phyloP scores from a whole-genome alignment of 2,329 filamentous ascomycete genomes.

The Sclerotinia glacialis region DNA sequence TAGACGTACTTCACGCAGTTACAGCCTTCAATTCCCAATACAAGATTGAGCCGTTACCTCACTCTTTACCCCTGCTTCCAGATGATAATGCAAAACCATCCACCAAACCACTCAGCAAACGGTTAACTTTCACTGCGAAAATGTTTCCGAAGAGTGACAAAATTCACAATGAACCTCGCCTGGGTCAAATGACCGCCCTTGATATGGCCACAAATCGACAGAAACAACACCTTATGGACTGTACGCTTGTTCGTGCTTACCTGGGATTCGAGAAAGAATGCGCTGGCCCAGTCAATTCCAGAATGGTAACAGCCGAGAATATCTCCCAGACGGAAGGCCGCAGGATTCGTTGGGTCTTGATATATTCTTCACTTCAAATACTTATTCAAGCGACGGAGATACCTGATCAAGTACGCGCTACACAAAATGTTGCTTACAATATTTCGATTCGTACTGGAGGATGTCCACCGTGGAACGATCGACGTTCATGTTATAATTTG shows the following conservation, averaged over 20 bases:
- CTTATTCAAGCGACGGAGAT: slow-evolving; percentile 61
- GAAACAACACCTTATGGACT: slow-evolving; percentile 40
- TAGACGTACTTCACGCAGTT: slow-evolving; percentile 68
- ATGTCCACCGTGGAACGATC: slow-evolving; percentile 35
- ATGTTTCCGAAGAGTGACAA: slow-evolving; percentile 39
- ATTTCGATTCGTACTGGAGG: slow-evolving; percentile 33
- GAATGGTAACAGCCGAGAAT: slow-evolving; percentile 55
- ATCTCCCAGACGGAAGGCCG: slow-evolving; percentile 63
- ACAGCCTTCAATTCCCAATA: slow-evolving; percentile 63
- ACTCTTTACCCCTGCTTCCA: slow-evolving; percentile 68
- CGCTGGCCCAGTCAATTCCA: slow-evolving; percentile 47
- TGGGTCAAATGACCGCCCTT: slow-evolving; percentile 53
- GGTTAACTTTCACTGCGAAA: slow-evolving; percentile 34
- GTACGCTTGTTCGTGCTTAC: slow-evolving; percentile 64
- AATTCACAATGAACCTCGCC: slow-evolving; percentile 48
- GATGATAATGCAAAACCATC: slow-evolving; percentile 32
- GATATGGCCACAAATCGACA: slow-evolving; percentile 48
- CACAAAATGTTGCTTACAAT: slow-evolving; percentile 56
- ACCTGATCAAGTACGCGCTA: slow-evolving; percentile 60
- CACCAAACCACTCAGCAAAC: slow-evolving; percentile 21
- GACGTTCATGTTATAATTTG: slow-evolving; percentile 26
- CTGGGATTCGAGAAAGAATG: slow-evolving; percentile 65
- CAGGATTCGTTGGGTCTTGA: slow-evolving; percentile 74
- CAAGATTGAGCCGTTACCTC: slow-evolving; percentile 56
- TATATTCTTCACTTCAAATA: slow-evolving; percentile 73